Evolutionary conservation across 805 yeast species (phyloP), one percentile per base, ranked within the genome.

Genomic region (Suhomyces vadensis): DNA sequence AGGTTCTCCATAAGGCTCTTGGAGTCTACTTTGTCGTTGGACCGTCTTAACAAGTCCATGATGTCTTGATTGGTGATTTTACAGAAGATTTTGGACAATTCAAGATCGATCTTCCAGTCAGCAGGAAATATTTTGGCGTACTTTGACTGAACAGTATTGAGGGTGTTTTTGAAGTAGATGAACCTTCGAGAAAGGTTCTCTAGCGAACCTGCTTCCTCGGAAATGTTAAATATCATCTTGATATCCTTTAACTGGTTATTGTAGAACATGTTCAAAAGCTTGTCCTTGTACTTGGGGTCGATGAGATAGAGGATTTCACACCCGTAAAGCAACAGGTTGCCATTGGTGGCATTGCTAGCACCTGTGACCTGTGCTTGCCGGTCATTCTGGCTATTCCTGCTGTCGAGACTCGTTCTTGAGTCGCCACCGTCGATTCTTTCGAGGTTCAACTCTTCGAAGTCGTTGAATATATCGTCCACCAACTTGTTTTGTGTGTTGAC

Each of bases 161-260:
- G 65, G 1, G 87, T 76, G 52, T 86, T 82, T 19, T 50, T 43
- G 64, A 88, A 87, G 61, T 85, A 92, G 24, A 90, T 78, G 61
- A 81, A 94, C 39, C 99, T 71, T 52, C 97, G 71, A 23, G 81
- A 76, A 41, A 94, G 65, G 63, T 94, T 94, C 47, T 94, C 99
- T 47, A 94, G 67, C 4, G 95, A 85, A 1, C 97, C 97, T 0
- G 99, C 99, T 64, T 94, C 99, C 54, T 90, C 97, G 10, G 81
- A 74, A 7, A 82, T 73, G 42, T 81, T 77, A 65, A 94, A 94
- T 8, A 94, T 88, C 17, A 79, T 68, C 26, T 76, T 76, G 35
- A 92, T 81, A 55, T 92, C 98, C 55, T 77, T 78, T 42, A 94
- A 70, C 49, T 85, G 82, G 23, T 73, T 73, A 44, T 77, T 79